Evolutionary conservation across 2,329 filamentous ascomycete genomes (phyloP).

Genomic region (Penicillium thymicola): DNA sequence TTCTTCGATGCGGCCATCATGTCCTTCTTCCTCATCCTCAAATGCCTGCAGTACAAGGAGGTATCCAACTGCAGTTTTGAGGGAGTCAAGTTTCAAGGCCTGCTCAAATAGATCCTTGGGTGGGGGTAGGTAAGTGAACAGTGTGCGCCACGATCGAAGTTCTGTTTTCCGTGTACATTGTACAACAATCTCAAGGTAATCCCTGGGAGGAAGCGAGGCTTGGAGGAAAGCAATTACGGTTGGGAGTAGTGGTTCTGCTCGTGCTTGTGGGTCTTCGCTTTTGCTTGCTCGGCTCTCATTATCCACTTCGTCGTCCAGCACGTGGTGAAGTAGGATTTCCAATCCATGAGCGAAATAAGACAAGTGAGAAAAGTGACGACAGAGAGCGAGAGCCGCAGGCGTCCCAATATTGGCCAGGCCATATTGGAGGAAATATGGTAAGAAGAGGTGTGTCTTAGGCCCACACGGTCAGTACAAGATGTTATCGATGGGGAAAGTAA

Average conservation of each 20-base stretch:
- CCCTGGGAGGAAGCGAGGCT: slow-evolving; percentile 64
- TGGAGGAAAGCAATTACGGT: slow-evolving; percentile 60
- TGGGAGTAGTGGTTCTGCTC: slow-evolving; percentile 40
- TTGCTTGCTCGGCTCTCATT: slow-evolving; percentile 39
- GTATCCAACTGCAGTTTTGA: slow-evolving; percentile 96
- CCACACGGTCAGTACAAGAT: slow-evolving; percentile 7
- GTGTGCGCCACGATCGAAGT: slow-evolving; percentile 86
- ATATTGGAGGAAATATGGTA: slow-evolving; percentile 80
- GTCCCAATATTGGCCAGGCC: slow-evolving; percentile 73
- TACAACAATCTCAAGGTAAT: slow-evolving; percentile 91
- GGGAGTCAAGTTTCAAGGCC: slow-evolving; percentile 73
- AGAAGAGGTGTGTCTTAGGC: slow-evolving; percentile 86
- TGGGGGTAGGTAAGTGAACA: slow-evolving; percentile 87
- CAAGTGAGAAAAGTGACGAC: slow-evolving; percentile 79
- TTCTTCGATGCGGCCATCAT: slow-evolving; percentile 53
- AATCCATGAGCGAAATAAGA: slow-evolving; percentile 92
- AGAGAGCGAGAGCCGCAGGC: slow-evolving; percentile 75
- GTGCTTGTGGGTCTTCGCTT: slow-evolving; percentile 24
- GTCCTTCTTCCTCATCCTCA: slow-evolving; percentile 49
- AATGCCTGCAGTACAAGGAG: slow-evolving; percentile 89
- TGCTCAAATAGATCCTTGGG: slow-evolving; percentile 92
- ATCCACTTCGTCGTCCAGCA: slow-evolving; percentile 93
- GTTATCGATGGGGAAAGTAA: not conserved
- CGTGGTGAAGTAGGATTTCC: slow-evolving; percentile 86
- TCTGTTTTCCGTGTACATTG: slow-evolving; percentile 98